These are phyloP conservation scores for Cynanchum wilfordii DNA, from an alignment of 257 asterid genomes.

Conservation along the genomic window DNA sequence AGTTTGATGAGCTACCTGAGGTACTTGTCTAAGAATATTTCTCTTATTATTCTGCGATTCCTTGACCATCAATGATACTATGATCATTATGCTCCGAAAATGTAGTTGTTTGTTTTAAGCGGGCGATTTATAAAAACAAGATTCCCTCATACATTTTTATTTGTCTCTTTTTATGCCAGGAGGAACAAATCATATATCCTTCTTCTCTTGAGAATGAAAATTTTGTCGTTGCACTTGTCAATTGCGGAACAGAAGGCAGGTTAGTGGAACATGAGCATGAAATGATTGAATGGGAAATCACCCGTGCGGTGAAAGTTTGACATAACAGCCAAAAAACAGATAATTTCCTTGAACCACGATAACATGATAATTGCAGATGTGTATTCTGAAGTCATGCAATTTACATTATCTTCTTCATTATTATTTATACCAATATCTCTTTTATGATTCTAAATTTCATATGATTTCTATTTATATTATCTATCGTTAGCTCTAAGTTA, in stretches of 20 bases:
- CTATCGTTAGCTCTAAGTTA: not conserved
- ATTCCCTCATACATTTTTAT: not conserved
- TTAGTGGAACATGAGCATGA: constrained; percentile 19
- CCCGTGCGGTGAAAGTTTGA: constrained; percentile 55
- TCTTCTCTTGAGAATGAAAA: constrained; percentile 68
- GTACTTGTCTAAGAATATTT: constrained; percentile 27
- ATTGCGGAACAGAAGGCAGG: constrained; percentile 38
- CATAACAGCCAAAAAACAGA: not conserved
- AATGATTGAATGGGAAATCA: constrained; percentile 64
- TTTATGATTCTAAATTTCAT: too few species aligned
- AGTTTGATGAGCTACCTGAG: constrained; percentile 71
- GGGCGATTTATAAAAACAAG: not conserved
- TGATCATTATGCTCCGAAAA: not conserved
- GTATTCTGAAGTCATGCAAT: not conserved
- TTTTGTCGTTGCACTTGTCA: constrained; percentile 53
- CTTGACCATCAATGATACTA: not conserved
- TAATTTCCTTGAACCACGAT: not conserved
- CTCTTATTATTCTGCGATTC: not conserved
- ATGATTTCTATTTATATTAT: too few species aligned
- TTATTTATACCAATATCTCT: too few species aligned
- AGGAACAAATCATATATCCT: constrained; percentile 87
- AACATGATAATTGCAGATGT: not conserved
- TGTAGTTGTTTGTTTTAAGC: not conserved
- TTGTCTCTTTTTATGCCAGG: constrained; percentile 35
- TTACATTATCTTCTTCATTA: too few species aligned